Conservation (phyloP, 2,329 filamentous ascomycete species). For the Tothia fuscella region DNA sequence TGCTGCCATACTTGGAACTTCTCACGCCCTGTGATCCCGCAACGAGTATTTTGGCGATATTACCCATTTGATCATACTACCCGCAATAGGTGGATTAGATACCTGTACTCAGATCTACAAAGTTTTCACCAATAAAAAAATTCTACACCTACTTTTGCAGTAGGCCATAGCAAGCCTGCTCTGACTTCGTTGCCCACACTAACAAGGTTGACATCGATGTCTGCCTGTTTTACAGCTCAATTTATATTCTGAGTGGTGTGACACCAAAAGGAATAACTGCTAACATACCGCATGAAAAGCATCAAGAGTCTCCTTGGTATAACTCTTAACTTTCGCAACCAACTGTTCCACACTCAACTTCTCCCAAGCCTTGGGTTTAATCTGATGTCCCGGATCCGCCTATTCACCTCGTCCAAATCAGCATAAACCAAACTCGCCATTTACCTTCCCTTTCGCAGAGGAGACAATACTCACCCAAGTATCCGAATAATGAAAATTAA, state of each 20-base stretch:
- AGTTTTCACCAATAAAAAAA: no score
- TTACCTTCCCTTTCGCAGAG: no score
- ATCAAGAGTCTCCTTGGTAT: slow-evolving; percentile 52
- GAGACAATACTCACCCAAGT: no score
- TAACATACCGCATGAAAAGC: slow-evolving; percentile 41
- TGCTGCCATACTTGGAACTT: slow-evolving; percentile 43
- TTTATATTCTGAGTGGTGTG: neutral
- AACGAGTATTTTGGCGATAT: slow-evolving; percentile 52
- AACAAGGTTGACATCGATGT: slow-evolving; percentile 48
- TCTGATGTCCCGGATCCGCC: slow-evolving; percentile 55
- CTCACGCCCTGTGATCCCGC: slow-evolving; percentile 53
- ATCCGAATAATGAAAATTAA: slow-evolving; percentile 57
- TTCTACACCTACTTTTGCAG: no score
- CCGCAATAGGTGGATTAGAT: neutral
- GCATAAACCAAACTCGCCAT: no score
- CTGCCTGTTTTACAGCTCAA: no score
- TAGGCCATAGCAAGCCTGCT: slow-evolving; percentile 53
- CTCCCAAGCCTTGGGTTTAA: slow-evolving; percentile 50
- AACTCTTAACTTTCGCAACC: slow-evolving; percentile 53
- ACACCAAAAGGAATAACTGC: neutral
- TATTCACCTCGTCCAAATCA: no score
- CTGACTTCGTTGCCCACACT: slow-evolving; percentile 66
- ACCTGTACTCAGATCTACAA: slow-evolving; percentile 22
- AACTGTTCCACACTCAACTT: slow-evolving; percentile 45
- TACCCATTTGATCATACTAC: slow-evolving; percentile 24